Base-by-base conservation (phyloP, 371 early-diverging fungal genomes). In the Haplosporangium sp. region DNA sequence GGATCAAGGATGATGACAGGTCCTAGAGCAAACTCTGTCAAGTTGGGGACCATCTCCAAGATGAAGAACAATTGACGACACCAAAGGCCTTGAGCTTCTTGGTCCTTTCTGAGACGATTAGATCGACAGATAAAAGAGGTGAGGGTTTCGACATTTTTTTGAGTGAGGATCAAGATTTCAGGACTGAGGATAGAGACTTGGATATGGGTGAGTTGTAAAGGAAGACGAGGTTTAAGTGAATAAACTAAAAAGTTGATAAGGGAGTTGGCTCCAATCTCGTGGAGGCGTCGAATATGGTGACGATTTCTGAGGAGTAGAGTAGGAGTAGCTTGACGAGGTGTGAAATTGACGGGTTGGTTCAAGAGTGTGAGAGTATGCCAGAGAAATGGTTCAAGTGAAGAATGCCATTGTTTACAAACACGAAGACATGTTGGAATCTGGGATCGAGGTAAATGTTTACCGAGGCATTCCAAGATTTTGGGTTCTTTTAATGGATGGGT, bases 271-370 rank as follows among this genome's bases (percentile, higher is more conserved):
- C 72, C 72, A 45, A 56, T 62, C 19, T 72, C 62, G 19, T 39
- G 20, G 1, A 72, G 42, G 50, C 62, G 72, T 0, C 72, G 61
- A 39, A 72, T 66, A 61, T 72, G 72, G 40, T 72, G 72, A 9
- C 66, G 61, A 48, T 72, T 65, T 3, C 62, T 47, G 50, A 72
- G 72, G 20, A 65, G 61, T 15, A 72, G 50, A 0, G 72, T 61
- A 2, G 72, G 72, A 0, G 67, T 61, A 13, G 72, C 48, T 35
- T 72, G 72, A 15, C 57, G 65, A 3, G 72, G 72, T 35, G 55
- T 61, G 7, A 56, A 48, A 42, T 72, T 72, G 57, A 66, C 65
- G 15, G 72, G 72, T 19, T 72, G 67, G 58, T 72, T 65, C n/a
- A 66, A 55, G 6, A 72, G 63, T 13, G n/a, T 45, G 38, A 72